Evolutionary conservation across 2,329 filamentous ascomycete genomes (phyloP).

Genomic region (Aspergillus sp.): DNA sequence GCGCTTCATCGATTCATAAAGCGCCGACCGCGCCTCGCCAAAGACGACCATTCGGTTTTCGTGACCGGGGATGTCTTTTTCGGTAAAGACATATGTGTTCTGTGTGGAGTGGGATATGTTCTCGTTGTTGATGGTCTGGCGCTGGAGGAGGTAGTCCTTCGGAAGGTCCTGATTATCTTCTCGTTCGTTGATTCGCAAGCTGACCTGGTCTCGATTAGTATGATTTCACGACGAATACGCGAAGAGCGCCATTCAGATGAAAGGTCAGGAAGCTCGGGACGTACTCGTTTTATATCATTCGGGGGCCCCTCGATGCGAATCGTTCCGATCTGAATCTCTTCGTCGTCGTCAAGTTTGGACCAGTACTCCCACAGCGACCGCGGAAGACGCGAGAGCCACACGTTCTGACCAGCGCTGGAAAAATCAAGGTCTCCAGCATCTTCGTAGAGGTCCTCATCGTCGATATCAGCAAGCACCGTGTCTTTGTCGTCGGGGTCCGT

Average conservation of each 20-base stretch:
- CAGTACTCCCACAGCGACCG: constrained; percentile 79
- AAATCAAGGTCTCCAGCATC: constrained; percentile 65
- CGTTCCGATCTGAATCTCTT: constrained; percentile 77
- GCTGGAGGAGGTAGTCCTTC: constrained; percentile 80
- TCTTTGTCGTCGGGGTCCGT: constrained; percentile 41
- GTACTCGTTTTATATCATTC: constrained; percentile 49
- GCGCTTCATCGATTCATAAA: constrained; percentile 46
- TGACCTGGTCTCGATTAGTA: constrained; percentile 51
- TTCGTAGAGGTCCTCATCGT: constrained; percentile 69
- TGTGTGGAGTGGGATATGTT: constrained; percentile 51
- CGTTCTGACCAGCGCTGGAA: constrained; percentile 41
- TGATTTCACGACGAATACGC: neutral
- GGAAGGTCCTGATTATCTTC: constrained; percentile 72
- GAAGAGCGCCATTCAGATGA: too few species aligned
- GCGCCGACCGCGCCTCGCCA: constrained; percentile 43
- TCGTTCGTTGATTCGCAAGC: constrained; percentile 65
- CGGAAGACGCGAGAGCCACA: constrained; percentile 76
- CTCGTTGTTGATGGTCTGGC: constrained; percentile 55
- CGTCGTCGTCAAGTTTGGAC: constrained; percentile 72
- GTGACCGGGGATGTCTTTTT: constrained; percentile 85
- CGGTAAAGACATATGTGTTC: constrained; percentile 90
- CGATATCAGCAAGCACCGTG: constrained; percentile 29
- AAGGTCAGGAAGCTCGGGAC: constrained; percentile 2
- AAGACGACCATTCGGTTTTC: constrained; percentile 46
- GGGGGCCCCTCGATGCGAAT: constrained; percentile 60